A percentile compares a stretch with the other conserved stretches of the same genome.
Conservation (phyloP, 129 eudicot genomes). For the Lactuca sativa region DNA sequence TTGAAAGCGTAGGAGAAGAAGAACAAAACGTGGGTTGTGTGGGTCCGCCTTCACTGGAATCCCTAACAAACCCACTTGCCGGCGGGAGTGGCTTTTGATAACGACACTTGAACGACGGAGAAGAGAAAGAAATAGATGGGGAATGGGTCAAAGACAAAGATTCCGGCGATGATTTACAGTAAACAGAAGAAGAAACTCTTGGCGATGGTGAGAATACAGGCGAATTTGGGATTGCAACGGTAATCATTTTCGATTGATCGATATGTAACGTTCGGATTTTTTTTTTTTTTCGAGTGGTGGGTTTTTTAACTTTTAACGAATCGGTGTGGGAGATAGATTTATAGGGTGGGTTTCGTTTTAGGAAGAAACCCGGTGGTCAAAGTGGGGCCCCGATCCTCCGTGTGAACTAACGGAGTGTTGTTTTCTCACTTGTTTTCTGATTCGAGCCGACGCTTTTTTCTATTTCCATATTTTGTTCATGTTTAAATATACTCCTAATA, state of each 20-base stretch:
- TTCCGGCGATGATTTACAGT: constrained; percentile 36
- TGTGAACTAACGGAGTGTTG: constrained; percentile 15
- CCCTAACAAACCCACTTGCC: constrained; percentile 36
- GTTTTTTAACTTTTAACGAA: background rate
- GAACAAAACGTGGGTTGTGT: background rate
- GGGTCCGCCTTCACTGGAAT: constrained; percentile 20
- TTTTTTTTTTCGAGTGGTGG: background rate
- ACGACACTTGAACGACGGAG: constrained; percentile 41
- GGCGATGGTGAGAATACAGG: constrained; percentile 60
- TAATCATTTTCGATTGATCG: constrained; percentile 20
- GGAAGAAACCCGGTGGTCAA: constrained; percentile 17
- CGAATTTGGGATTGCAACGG: constrained; percentile 61
- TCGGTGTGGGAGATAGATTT: background rate
- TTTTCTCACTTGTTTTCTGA: background rate
- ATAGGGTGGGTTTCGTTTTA: background rate
- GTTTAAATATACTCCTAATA: background rate
- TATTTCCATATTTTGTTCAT: constrained; percentile 8
- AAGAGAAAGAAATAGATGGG: constrained; percentile 34
- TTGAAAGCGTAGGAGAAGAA: constrained; percentile 38
- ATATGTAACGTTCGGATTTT: constrained; percentile 49
- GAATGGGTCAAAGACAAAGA: constrained; percentile 29
- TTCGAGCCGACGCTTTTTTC: background rate
- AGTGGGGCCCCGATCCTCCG: constrained; percentile 24
- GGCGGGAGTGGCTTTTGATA: constrained; percentile 37
- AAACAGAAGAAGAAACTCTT: constrained; percentile 30